Evolutionary conservation across 2,329 filamentous ascomycete genomes (phyloP), one percentile per base, ranked within the genome.

Genomic region (Pestalotiopsis sp.): DNA sequence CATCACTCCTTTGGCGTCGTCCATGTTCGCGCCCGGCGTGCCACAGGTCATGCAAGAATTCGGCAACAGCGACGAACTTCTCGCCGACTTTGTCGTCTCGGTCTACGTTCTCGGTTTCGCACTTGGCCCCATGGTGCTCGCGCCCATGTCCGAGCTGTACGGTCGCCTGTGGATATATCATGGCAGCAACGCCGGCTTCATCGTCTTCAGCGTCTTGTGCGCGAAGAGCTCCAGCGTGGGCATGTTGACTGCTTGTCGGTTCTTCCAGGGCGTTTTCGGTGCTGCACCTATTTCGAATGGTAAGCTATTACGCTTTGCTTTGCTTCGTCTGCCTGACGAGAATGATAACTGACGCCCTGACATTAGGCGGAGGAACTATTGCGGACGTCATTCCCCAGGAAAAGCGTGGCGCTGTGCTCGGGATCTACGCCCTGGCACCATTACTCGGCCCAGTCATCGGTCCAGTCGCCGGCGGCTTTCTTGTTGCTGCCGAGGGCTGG

Each of bases 361-460:
- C 2, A 31, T 31, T 2, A 31, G 60, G 27, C 3, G 60, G 60
- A 4, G 60, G 60, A 2, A 63, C 36, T 2, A 23, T 63, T 63
- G 36, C 13, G 7, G 60, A 63, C 36, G 6, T 63, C 17, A 31
- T 63, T 6, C 60, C 60, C 2, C 5, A 17, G 5, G 25, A 23
- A 13, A 25, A 31, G 13, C 13, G 60, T 14, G 36, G 60, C 11
- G 60, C 60, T 4, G 60, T 11, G 4, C 57, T 58, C 71, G 75
- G 79, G 2, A 73, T 82, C 17, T 85, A 79, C 78, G 78, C 76
- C 4, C 70, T 83, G 49, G 81, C 70, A 1, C 80, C 69, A 14
- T 71, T 75, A 7, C 66, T 78, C 14, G 78, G 75, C 4, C 79
- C 77, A 6, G 71, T 76, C 0, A 67, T 78, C 3, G 80, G 79